A percentile compares a stretch with the other conserved stretches of the same genome.
phyloP scores from a whole-genome alignment of 345 rosid species.

The Abelmoschus esculentus region DNA sequence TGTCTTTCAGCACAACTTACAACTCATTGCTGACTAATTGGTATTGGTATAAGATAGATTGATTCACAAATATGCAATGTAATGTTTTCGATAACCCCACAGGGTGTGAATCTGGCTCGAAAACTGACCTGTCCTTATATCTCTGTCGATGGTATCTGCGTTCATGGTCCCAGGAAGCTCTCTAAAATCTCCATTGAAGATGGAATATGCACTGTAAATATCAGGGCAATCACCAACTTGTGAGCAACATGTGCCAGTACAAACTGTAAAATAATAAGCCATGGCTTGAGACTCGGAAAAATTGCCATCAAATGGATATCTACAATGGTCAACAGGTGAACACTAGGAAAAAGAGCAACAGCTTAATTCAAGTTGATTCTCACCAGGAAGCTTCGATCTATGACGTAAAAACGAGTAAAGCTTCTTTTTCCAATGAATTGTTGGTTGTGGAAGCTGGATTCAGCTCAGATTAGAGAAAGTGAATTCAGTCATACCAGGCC shows the following conservation, averaged over 20 bases:
- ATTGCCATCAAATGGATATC: slow-evolving; percentile 71
- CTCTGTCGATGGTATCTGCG: slow-evolving; percentile 73
- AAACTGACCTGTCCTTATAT: slow-evolving; percentile 70
- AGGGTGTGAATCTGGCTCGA: slow-evolving; percentile 20
- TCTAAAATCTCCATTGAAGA: slow-evolving; percentile 81
- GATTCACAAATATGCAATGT: not conserved
- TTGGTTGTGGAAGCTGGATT: too few species aligned
- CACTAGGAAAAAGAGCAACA: slow-evolving; percentile 8
- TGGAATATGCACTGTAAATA: slow-evolving; percentile 67
- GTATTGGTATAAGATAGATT: too few species aligned
- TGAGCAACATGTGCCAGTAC: slow-evolving; percentile 70
- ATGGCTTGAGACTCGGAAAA: slow-evolving; percentile 56
- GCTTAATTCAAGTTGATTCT: slow-evolving; percentile 16
- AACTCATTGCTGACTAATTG: not conserved
- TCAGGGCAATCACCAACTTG: too few species aligned
- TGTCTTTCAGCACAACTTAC: not conserved
- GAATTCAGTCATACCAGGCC: slow-evolving; percentile 41
- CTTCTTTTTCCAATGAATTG: too few species aligned
- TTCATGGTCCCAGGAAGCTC: slow-evolving; percentile 89
- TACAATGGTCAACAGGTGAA: slow-evolving; percentile 26
- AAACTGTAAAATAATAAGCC: slow-evolving; percentile 66
- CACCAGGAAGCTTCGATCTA: slow-evolving; percentile 69
- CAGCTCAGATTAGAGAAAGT: too few species aligned
- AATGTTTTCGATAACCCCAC: not conserved
- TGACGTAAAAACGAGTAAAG: slow-evolving; percentile 51